Evolutionary conservation across 257 asterid species (phyloP), one percentile per base, ranked within the genome.

Genomic region (Cynanchum wilfordii): DNA sequence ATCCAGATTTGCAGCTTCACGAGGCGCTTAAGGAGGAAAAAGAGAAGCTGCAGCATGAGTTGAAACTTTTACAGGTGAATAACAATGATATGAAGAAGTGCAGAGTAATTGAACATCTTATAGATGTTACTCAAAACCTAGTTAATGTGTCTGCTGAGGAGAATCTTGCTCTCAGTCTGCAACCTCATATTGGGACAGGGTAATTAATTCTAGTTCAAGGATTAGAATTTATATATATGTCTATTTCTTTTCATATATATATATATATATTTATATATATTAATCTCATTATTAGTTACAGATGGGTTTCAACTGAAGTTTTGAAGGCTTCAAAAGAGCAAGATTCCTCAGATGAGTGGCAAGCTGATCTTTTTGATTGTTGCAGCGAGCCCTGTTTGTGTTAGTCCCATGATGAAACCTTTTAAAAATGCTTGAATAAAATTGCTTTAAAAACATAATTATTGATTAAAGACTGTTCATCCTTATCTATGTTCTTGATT

Each of bases 11-110:
- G 12, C 58, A 56, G 29, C 38, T 69, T 66, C 66, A 62, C 4
- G 72, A 70, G 67, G 75, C 79, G 13, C 79, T 76, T 49, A 30
- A 50, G 45, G 79, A 76, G 51, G 79, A 76, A 67, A 70, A 76
- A 55, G 75, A 70, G 59, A 76, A 76, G 65, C 55, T 76, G 74
- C 75, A 38, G 62, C 33, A 22, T 69, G 79, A 76, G 25, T 68
- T 76, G 40, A 57, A 69, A 7, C 29, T 27, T 2, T 69, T 72
- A 58, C 42, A 38, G 57, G 79, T 22, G 33, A 76, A 38, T 25
- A 76, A 50, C 25, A 76, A 50, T 64, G 76, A 76, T 25, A 56
- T 66, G 12, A 76, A 76, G 38, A 67, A 69, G 22, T 70, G 71
- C 45, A 59, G 66, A 47, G 62, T 69, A 13, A 62, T 76, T 70